Conservation (phyloP, 768 basidiomycete species). For the Podaxis sp. region DNA sequence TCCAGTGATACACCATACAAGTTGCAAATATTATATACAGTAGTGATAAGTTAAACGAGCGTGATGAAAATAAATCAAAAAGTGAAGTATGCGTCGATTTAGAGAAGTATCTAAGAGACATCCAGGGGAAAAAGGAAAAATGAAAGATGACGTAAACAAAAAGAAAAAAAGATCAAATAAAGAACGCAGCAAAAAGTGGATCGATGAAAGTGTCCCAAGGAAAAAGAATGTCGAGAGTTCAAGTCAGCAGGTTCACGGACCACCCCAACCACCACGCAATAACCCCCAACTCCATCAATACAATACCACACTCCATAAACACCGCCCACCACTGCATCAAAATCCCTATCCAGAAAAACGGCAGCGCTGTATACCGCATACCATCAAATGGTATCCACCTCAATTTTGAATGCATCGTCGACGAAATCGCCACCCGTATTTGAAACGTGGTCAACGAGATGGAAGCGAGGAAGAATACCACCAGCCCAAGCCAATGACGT, state of each 20-base stretch:
- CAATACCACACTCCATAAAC: constrained; percentile 53
- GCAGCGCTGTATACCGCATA: constrained; percentile 61
- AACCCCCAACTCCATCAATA: constrained; percentile 58
- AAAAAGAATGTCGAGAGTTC: constrained; percentile 13
- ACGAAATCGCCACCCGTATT: constrained; percentile 55
- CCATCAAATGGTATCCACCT: constrained; percentile 59
- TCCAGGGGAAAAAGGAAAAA: too few species aligned
- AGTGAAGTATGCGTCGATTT: not conserved
- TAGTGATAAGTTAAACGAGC: constrained; percentile 6
- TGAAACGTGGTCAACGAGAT: constrained; percentile 56
- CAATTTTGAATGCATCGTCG: constrained; percentile 52
- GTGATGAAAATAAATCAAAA: not conserved
- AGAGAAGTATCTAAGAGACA: too few species aligned
- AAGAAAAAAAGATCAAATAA: not conserved
- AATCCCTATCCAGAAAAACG: constrained; percentile 64
- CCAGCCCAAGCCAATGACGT: constrained; percentile 67
- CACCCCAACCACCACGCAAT: constrained; percentile 78
- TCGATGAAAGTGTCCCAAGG: not conserved
- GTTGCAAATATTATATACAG: constrained; percentile 11
- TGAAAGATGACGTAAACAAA: not conserved
- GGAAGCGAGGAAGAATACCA: constrained; percentile 48
- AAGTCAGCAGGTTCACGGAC: constrained; percentile 52
- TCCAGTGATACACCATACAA: constrained; percentile 3
- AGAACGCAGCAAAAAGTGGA: not conserved
- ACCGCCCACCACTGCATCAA: constrained; percentile 70